phyloP scores from a whole-genome alignment of 257 asterid genomes.

The Rhazya stricta region DNA sequence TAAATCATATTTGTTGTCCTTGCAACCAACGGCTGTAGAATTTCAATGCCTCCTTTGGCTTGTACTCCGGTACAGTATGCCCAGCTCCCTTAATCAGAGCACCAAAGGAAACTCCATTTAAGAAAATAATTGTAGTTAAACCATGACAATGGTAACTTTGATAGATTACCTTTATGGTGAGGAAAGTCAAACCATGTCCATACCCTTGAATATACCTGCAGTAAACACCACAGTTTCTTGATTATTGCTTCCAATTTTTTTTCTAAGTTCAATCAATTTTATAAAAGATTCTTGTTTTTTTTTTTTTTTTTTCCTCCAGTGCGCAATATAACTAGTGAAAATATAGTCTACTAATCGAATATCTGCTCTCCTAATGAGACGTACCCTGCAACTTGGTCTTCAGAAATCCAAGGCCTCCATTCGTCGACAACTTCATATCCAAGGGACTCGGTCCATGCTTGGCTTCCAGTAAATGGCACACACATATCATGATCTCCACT shows the following conservation, averaged over 20 bases:
- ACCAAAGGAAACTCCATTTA: neutral
- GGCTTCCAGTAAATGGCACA: slow-evolving; percentile 53
- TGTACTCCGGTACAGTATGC: slow-evolving; percentile 62
- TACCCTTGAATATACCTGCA: slow-evolving; percentile 45
- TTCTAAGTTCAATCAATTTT: neutral
- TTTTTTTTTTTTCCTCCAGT: no score
- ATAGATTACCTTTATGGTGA: slow-evolving; percentile 68
- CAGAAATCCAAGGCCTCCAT: slow-evolving; percentile 53
- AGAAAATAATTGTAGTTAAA: neutral
- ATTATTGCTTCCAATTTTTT: neutral
- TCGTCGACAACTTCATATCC: slow-evolving; percentile 35
- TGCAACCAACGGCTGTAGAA: slow-evolving; percentile 49
- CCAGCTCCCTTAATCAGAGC: slow-evolving; percentile 43
- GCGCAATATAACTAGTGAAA: no score
- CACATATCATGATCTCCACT: slow-evolving; percentile 78
- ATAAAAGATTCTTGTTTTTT: no score
- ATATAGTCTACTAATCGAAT: no score
- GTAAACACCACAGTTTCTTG: neutral
- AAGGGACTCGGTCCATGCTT: slow-evolving; percentile 53
- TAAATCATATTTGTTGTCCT: slow-evolving; percentile 24
- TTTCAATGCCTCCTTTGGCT: slow-evolving; percentile 47
- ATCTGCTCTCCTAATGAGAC: no score
- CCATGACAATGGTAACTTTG: no score
- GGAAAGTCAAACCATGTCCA: slow-evolving; percentile 41
- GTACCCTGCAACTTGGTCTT: slow-evolving; percentile 52